Percentiles rank a stretch among this genome's conserved stretches.
phyloP scores from a whole-genome alignment of 1,139 yeast genomes.

The Yamadazyma sp. region DNA sequence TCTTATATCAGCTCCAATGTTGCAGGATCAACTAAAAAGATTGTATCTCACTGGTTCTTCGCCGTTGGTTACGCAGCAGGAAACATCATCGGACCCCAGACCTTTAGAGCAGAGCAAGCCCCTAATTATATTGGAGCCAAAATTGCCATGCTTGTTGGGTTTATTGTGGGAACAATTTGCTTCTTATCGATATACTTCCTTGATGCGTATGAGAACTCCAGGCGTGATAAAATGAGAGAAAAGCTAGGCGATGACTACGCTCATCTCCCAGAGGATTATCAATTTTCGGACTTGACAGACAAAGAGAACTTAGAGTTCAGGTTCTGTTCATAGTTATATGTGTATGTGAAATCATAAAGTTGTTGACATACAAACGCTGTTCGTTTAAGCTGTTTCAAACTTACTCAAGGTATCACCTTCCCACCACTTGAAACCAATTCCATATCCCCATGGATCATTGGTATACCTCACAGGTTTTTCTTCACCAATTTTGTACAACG shows the following conservation, averaged over 20 bases:
- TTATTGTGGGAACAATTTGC: conserved; percentile 10
- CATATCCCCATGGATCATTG: conserved; percentile 39
- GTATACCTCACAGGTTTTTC: conserved; percentile 40
- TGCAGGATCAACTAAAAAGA: conserved; percentile 26
- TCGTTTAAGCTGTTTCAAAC: not conserved
- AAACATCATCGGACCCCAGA: conserved; percentile 69
- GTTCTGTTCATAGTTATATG: conserved; percentile 6
- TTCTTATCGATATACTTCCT: conserved; percentile 5
- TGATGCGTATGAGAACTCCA: conserved; percentile 8
- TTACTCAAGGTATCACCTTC: conserved; percentile 22
- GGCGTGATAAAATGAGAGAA: conserved; percentile 8
- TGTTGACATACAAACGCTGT: not conserved
- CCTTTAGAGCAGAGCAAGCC: conserved; percentile 52
- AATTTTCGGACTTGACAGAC: conserved; percentile 64
- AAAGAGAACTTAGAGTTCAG: conserved; percentile 42
- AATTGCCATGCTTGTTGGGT: conserved; percentile 17
- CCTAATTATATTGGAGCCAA: conserved; percentile 56
- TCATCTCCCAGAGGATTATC: conserved; percentile 41
- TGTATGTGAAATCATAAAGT: not conserved
- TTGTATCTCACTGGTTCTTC: conserved; percentile 12
- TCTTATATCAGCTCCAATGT: conserved; percentile 17
- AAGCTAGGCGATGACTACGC: conserved; percentile 1
- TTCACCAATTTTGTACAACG: conserved; percentile 43
- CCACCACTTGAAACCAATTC: conserved; percentile 41
- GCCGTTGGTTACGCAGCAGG: conserved; percentile 66